Evolutionary conservation across 2,329 filamentous ascomycete genomes (phyloP).

Genomic region (Daldinia sp.): DNA sequence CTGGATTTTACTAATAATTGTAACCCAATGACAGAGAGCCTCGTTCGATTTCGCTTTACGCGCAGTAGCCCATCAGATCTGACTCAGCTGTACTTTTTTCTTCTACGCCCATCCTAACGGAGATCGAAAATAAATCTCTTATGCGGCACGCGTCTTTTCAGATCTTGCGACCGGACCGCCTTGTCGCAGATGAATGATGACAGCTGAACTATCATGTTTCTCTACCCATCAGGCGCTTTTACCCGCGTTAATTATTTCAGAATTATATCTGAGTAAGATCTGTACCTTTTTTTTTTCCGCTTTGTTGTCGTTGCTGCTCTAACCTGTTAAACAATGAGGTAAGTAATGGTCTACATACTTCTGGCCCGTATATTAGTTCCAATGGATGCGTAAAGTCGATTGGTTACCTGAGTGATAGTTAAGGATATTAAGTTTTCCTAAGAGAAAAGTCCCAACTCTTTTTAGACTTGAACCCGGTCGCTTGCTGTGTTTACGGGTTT

Average conservation of each 20-base stretch:
- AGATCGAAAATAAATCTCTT: neutral
- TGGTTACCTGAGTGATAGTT: neutral
- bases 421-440: neutral
- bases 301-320: neutral
- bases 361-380: neutral
- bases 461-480: neutral
- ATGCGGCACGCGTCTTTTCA: constrained; percentile 9
- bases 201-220: neutral
- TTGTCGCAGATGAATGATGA: neutral
- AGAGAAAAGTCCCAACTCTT: neutral
- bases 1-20: constrained; percentile 11
- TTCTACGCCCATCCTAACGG: neutral
- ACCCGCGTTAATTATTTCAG: neutral
- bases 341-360: neutral
- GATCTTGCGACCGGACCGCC: constrained; percentile 8
- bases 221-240: neutral
- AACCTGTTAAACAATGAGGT: no score
- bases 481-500: neutral
- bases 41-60: neutral
- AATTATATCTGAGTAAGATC: neutral
- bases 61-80: constrained; percentile 11
- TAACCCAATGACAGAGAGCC: neutral
- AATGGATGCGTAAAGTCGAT: neutral
- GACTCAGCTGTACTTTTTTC: constrained; percentile 24
- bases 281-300: no score